Base-by-base conservation (phyloP, 345 rosid genomes). In the Tarenaya hassleriana region DNA sequence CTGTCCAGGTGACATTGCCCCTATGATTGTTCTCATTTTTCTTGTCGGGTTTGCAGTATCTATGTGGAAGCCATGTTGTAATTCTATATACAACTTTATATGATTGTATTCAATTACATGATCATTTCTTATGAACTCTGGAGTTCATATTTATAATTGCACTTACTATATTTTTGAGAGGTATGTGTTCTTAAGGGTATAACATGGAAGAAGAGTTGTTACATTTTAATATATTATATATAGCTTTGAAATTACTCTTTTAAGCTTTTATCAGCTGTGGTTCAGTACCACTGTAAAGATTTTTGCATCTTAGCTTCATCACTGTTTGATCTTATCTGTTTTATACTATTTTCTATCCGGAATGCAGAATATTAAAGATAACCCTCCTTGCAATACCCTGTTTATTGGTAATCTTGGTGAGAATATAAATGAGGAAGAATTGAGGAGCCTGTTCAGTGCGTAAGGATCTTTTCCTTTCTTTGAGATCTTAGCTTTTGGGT, bases 361-460 rank as follows among this genome's bases (percentile, higher is more conserved):
- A 43, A 58, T 66, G 69, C 79, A 92, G 98, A 92, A 92, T 55
- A 85, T 86, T 46, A 92, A 92, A 65, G 98, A 92, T 59, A 92
- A 92, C 40, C 95, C 94, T 48, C 98, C 98, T 29, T 92, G 98
- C 76, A 92, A 88, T 70, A 92, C 98, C 17, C 65, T 92, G 19
- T 92, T 92, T 72, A 92, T 92, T 73, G 98, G 98, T 55, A 92
- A 92, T 64, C 95, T 92, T n/a, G 97, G 95, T 34, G 97, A 92
- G 74, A 88, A 69, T 67, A 83, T 92, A 56, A 88, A 83, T 41
- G 98, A 92, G 72, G 98, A 92, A 66, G 97, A 92, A 63, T 59
- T 92, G 64, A 77, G 95, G 77, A 84, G 97, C 54, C 71, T 92
- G 38, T 79, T 88, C 73, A 83, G 83, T 34, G 75, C 61, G 97